Conservation (phyloP, 2,329 filamentous ascomycete genomes). For the Colletotrichum scovillei region DNA sequence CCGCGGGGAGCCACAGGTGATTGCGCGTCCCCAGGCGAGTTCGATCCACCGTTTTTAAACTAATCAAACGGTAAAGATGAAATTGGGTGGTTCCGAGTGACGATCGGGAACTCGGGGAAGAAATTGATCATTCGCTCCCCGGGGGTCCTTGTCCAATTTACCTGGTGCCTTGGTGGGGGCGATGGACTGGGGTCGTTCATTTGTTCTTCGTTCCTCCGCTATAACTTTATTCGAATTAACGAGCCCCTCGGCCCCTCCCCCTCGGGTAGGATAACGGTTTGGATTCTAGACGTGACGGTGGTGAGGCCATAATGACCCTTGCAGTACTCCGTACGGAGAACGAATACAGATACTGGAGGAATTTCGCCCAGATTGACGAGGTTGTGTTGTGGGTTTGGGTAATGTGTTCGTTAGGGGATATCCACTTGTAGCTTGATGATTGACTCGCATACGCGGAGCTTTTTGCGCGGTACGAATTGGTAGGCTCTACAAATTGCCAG, state of each 20-base stretch:
- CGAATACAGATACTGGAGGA: background rate
- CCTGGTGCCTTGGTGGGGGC: background rate
- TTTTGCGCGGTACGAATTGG: background rate
- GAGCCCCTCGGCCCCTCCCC: background rate
- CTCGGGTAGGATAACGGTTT: background rate
- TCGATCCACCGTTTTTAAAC: background rate
- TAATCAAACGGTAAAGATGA: background rate
- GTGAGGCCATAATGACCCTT: too few species aligned
- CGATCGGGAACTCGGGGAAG: background rate
- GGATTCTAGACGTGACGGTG: too few species aligned
- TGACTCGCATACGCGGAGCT: background rate
- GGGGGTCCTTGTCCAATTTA: background rate
- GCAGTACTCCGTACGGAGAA: background rate
- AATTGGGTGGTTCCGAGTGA: background rate
- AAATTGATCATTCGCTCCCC: background rate
- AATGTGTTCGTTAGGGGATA: background rate
- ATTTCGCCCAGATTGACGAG: background rate
- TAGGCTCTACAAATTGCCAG: too few species aligned
- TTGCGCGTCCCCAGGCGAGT: constrained; percentile 12
- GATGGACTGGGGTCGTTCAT: background rate
- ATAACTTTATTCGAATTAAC: constrained; percentile 11
- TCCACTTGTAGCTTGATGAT: background rate
- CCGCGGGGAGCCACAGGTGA: background rate
- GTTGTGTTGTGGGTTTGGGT: background rate
- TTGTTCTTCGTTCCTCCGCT: background rate